Percentiles rank a stretch among this genome's conserved stretches.
phyloP scores from a whole-genome alignment of 257 asterid genomes.

The Pogostemon cablin region DNA sequence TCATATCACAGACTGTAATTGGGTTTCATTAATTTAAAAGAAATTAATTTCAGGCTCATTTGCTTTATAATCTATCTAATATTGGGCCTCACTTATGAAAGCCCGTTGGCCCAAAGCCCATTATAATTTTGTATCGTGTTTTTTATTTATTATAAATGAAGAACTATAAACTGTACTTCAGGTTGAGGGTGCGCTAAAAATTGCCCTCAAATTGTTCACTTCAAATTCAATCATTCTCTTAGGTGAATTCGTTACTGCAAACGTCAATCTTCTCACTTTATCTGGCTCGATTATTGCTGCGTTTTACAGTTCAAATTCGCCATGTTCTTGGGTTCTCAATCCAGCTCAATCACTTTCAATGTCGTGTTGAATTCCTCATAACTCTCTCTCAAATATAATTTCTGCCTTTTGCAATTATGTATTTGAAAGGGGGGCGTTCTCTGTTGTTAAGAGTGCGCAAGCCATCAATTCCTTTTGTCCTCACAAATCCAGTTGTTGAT shows the following conservation, averaged over 20 bases:
- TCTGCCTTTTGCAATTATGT: conserved; percentile 38
- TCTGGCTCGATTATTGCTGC: not conserved
- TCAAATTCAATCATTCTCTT: not conserved
- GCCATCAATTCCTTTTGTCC: conserved; percentile 65
- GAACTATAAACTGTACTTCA: too few species aligned
- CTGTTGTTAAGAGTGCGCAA: conserved; percentile 63
- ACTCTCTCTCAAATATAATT: not conserved
- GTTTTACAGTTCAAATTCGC: conserved; percentile 5
- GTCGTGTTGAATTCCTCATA: conserved; percentile 9
- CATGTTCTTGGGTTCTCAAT: not conserved
- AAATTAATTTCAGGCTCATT: too few species aligned
- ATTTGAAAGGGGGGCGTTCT: conserved; percentile 73
- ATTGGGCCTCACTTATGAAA: too few species aligned
- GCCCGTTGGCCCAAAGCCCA: not conserved
- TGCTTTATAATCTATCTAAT: too few species aligned
- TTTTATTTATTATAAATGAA: too few species aligned
- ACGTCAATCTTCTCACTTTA: not conserved
- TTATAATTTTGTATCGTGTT: not conserved
- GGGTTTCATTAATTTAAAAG: too few species aligned
- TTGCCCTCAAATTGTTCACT: too few species aligned
- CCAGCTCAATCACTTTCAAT: conserved; percentile 23
- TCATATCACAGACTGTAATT: not conserved
- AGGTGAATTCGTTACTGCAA: conserved; percentile 7
- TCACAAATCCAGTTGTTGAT: conserved; percentile 46
- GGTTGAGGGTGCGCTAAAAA: too few species aligned